Evolutionary conservation across 306 rosid genomes (phyloP), one percentile per base, ranked within the genome.

Genomic region (Rubus parviflorus): DNA sequence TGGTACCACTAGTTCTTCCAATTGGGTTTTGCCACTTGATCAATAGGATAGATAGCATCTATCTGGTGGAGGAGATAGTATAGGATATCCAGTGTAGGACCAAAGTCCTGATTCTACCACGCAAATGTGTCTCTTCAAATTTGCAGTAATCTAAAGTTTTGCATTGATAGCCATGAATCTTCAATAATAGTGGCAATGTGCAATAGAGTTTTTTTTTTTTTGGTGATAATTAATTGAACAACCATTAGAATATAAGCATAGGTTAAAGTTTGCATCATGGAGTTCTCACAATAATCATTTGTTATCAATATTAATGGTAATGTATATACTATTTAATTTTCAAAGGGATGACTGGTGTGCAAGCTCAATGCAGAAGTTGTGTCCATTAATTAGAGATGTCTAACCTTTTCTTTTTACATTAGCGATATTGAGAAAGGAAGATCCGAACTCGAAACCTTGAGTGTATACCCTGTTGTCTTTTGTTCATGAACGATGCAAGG

Each of bases 31-130:
- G 80, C 52, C 80, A 77, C 17, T 16, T 77, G 57, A 51, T 10
- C 8, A 22, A 22, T 16, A 14, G 45, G 68, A 63, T 67, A 72
- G 74, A 67, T 77, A 68, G 57, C 47, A 6, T 23, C 25, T 68
- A 43, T 20, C 63, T 38, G 62, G 25, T 41, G 30, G 71, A 14
- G 15, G 72, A 47, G 64, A 38, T 47, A 1, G 79, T 48, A 35
- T 40, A 4, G 63, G 65, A 65, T 49, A 19, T 63, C 53, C 11
- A 12, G 13, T 22, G 79, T 75, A 63, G 65, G 63, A 40, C 79
- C 79, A 14, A 49, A 11, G 7, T 19, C 3, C 20, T 17, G 62
- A 42, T 76, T 52, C 62, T 8, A 51, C 72, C 79, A 64, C 0
- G 52, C 67, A 49, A n/a, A 40, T 38, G 22, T 22, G 41, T 65